Percentiles rank a stretch among this genome's conserved stretches.
Conservation (phyloP, 176 grass and related monocot genomes). For the Eragrostis nindensis region DNA sequence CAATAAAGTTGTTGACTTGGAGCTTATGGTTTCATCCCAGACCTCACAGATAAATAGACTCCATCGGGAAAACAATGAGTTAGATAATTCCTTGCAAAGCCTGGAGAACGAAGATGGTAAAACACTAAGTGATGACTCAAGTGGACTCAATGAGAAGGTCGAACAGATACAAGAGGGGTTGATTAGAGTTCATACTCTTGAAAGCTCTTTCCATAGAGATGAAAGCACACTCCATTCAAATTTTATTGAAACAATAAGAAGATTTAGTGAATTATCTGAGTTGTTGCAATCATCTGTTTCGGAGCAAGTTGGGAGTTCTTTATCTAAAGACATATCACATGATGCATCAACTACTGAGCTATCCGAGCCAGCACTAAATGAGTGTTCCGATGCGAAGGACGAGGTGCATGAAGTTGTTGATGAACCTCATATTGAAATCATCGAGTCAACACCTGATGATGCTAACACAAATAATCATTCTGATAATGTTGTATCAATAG, state of each 20-base stretch:
- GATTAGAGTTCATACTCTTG: constrained; percentile 58
- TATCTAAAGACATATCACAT: not conserved
- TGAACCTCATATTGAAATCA: not conserved
- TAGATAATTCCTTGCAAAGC: constrained; percentile 57
- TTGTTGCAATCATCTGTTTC: constrained; percentile 55
- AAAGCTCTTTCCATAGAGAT: constrained; percentile 66
- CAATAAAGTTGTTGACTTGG: constrained; percentile 74
- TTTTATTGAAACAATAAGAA: constrained; percentile 63
- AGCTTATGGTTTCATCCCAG: constrained; percentile 89
- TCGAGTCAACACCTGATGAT: not conserved
- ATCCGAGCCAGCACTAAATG: not conserved
- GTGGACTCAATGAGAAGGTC: constrained; percentile 54
- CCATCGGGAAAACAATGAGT: constrained; percentile 56
- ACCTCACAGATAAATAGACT: constrained; percentile 77
- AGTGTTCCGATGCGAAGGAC: not conserved
- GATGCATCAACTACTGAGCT: not conserved
- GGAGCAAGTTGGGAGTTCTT: constrained; percentile 20
- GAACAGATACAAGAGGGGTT: constrained; percentile 71
- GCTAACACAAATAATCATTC: not conserved
- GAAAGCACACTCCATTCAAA: constrained; percentile 58
- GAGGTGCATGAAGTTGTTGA: not conserved
- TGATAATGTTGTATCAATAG: not conserved
- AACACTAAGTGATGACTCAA: constrained; percentile 34
- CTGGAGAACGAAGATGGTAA: constrained; percentile 70
- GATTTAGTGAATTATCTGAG: constrained; percentile 63